These are phyloP conservation scores for Diutina ranongensis DNA, from an alignment of 1,139 yeast species.

Conservation along the genomic window DNA sequence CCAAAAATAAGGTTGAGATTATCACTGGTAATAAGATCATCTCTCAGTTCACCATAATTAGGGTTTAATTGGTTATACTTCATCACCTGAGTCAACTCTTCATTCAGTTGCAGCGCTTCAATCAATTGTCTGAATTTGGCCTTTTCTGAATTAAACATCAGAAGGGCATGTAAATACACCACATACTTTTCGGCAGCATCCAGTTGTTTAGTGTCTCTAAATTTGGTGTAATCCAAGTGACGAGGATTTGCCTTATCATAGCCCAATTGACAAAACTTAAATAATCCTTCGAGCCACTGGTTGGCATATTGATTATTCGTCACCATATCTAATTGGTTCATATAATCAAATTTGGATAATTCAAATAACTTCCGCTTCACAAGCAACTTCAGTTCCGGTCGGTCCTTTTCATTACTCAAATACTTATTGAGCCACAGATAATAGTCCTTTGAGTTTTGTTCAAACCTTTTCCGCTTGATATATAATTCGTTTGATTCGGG, in stretches of 20 bases:
- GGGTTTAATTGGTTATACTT: constrained; percentile 19
- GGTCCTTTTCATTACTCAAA: constrained; percentile 51
- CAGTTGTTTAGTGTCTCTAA: constrained; percentile 15
- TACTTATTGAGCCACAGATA: constrained; percentile 67
- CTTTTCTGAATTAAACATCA: constrained; percentile 32
- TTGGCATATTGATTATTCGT: constrained; percentile 39
- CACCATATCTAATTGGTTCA: constrained; percentile 48
- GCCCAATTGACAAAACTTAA: constrained; percentile 22
- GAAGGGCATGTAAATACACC: constrained; percentile 23
- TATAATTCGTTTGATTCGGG: constrained; percentile 10
- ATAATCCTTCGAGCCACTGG: constrained; percentile 27
- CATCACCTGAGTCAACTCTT: constrained; percentile 27
- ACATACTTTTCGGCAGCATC: constrained; percentile 20
- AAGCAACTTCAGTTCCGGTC: constrained; percentile 52
- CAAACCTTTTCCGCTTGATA: constrained; percentile 42
- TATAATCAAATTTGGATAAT: constrained; percentile 59
- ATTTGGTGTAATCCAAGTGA: constrained; percentile 14
- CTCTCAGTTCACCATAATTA: background rate
- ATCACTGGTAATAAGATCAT: background rate
- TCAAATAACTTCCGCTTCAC: constrained; percentile 54
- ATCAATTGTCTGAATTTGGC: constrained; percentile 32
- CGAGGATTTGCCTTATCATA: constrained; percentile 11
- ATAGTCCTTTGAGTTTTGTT: constrained; percentile 61
- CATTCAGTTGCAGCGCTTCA: constrained; percentile 30
- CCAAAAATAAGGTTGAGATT: constrained; percentile 24